Evolutionary conservation across 2,329 filamentous ascomycete species (phyloP), one percentile per base, ranked within the genome.

Genomic region (Penicillium palitans): DNA sequence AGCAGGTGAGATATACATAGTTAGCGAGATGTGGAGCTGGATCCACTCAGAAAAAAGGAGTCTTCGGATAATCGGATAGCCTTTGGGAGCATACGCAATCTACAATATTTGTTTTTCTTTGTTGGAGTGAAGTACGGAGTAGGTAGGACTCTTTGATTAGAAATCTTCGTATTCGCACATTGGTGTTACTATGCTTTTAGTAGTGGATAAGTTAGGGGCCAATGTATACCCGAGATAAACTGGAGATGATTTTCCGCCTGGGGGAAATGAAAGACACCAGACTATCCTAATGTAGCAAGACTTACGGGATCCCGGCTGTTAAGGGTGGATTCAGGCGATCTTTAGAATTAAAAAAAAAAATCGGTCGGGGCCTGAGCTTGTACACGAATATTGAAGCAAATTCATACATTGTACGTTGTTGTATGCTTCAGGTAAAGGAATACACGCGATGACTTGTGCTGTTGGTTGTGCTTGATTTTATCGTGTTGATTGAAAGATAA

Each of bases 21-120:
- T 64, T 66, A 60, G 64, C 61, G 63, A 68, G 60, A 51, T 60
- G 64, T 67, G 66, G 66, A 59, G 52, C 45, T 41, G 21, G 64
- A 58, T 31, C 61, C 63, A 64, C 64, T 46, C 1, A 25, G 47
- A 25, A 59, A 60, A 63, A 57, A 60, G 59, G 53, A 56, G 54
- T 48, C 37, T 41, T 60, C 65, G 65, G 65, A 63, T 63, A 56
- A 59, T 64, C 65, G 64, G 65, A 58, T 64, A 54, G 19, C 45
- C 19, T 13, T 46, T 58, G 45, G 50, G 29, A n/a, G 50, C 31
- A 15, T 39, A 48, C 25, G 19, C 37, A 52, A 31, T 55, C 39
- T 42, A 48, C 48, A 15, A 31, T 12, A 25, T n/a, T 52, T 37
- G 44, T 24, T 54, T 39, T 21, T 17, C 12, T 45, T 25, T 45